Base-by-base conservation (phyloP, 768 basidiomycete genomes). In the Trametes cubensis region DNA sequence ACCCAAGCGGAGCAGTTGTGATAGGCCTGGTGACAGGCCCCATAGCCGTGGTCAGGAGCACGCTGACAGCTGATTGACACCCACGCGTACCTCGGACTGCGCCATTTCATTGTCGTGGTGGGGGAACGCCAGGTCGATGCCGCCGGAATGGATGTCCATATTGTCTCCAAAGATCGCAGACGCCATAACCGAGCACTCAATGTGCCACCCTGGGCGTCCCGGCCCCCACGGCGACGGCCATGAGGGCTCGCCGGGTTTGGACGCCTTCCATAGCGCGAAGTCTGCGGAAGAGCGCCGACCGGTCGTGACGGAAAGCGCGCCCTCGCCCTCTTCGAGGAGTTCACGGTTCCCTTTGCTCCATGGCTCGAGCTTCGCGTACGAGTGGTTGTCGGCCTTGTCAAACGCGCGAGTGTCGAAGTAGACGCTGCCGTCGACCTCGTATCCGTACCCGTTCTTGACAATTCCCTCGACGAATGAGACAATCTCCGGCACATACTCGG, bases 51-150 rank as follows among this genome's bases (percentile, higher is more conserved):
- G 15, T 26, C 23, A 25, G 28, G 23, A 17, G 25, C 13, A 49
- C 17, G 25, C 15, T 49, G 14, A 14, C 25, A 6, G 26, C 25
- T 21, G 34, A 38, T 49, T 23, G 60, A 60, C 51, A 28, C 15
- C 34, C 53, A 45, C 42, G 61, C 65, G 49, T 67, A 88, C 96
- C 87, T 98, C 97, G 52, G 93, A 88, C 75, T 99, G 97, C 0
- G 97, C 97, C 70, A 99, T 83, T 77, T 99, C 97, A 73, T 99
- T 99, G 74, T 98, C 96, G 72, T 99, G 97, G 77, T 99, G 97
- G 6, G 97, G 97, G 77, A 99, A 99, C n/a, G 94, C 91, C 51
- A 99, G 80, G 77, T 99, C 97, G 42, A 93, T 88, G 5, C 97
- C 97, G 53, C 97, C 97, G 8, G 95, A 97, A 74, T 99, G 97